phyloP scores from a whole-genome alignment of 2,329 filamentous ascomycete species.

The Pseudogymnoascus verrucosus region DNA sequence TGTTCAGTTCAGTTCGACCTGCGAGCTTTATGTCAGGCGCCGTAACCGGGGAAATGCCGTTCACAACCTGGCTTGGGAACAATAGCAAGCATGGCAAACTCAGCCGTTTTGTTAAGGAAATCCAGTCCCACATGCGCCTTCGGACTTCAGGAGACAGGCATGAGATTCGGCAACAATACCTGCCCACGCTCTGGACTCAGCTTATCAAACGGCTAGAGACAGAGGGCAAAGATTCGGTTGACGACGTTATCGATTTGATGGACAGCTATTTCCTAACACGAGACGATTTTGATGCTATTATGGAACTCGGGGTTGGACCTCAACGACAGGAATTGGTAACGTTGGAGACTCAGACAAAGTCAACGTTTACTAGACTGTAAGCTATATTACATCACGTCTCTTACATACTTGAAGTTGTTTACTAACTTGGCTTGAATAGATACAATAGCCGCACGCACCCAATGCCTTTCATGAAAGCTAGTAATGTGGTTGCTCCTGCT shows the following conservation, averaged over 20 bases:
- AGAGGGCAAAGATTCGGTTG: slow-evolving; percentile 75
- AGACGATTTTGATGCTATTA: slow-evolving; percentile 88
- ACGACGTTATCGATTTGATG: slow-evolving; percentile 87
- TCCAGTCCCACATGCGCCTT: slow-evolving; percentile 94
- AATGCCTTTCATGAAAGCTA: slow-evolving; percentile 93
- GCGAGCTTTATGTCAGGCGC: slow-evolving; percentile 80
- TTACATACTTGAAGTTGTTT: neutral
- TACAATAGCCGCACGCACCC: slow-evolving; percentile 85
- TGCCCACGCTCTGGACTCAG: slow-evolving; percentile 79
- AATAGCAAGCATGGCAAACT: slow-evolving; percentile 81
- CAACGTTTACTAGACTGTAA: slow-evolving; percentile 81
- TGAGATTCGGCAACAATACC: slow-evolving; percentile 88
- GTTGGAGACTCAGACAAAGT: slow-evolving; percentile 78
- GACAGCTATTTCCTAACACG: slow-evolving; percentile 92
- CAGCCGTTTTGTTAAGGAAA: slow-evolving; percentile 76
- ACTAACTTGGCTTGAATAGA: slow-evolving; percentile 34
- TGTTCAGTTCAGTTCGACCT: slow-evolving; percentile 90
- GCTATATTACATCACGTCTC: slow-evolving; percentile 29
- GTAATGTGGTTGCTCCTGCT: slow-evolving; percentile 64
- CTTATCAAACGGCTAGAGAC: slow-evolving; percentile 65
- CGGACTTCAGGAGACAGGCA: slow-evolving; percentile 83
- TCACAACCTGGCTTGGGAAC: slow-evolving; percentile 90
- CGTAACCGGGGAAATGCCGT: slow-evolving; percentile 61
- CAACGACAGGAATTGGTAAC: slow-evolving; percentile 69
- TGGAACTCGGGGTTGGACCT: slow-evolving; percentile 81